Evolutionary conservation across 2,329 filamentous ascomycete species (phyloP).

Genomic region (Fusarium palustre): DNA sequence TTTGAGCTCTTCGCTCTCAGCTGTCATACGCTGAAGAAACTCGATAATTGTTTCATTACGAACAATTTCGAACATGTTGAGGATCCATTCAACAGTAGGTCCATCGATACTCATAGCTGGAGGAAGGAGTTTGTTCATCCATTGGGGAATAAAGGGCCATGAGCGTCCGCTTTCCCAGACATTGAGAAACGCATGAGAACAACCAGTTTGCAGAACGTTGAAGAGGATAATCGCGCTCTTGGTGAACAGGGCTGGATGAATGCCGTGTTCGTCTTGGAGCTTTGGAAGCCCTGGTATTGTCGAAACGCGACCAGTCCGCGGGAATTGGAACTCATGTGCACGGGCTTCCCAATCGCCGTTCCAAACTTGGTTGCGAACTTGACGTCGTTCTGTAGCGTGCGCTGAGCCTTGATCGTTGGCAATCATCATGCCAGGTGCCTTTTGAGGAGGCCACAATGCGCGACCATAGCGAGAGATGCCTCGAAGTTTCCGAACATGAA

Average conservation of each 20-base stretch:
- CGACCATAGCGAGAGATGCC: conserved; percentile 51
- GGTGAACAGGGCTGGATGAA: conserved; percentile 48
- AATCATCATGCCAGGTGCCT: conserved; percentile 52
- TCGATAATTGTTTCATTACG: conserved; percentile 44
- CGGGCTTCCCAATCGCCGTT: conserved; percentile 46
- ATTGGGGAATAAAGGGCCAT: conserved; percentile 54
- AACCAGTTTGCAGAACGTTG: conserved; percentile 51
- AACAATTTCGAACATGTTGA: conserved; percentile 50
- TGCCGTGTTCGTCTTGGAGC: conserved; percentile 36
- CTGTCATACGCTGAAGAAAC: conserved; percentile 47
- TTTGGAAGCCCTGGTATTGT: conserved; percentile 42
- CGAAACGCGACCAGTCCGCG: conserved; percentile 49
- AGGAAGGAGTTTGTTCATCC: conserved; percentile 52
- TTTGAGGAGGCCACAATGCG: conserved; percentile 51
- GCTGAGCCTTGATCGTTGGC: conserved; percentile 45
- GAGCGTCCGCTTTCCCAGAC: conserved; percentile 52
- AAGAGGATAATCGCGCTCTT: conserved; percentile 51
- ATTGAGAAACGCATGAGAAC: conserved; percentile 50
- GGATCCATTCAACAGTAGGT: conserved; percentile 52
- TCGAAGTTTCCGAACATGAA: conserved; percentile 49
- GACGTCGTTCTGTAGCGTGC: conserved; percentile 34
- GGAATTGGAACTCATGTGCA: conserved; percentile 46
- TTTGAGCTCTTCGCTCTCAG: conserved; percentile 44
- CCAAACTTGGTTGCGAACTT: conserved; percentile 47
- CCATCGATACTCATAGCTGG: conserved; percentile 54